phyloP scores from a whole-genome alignment of 2,329 filamentous ascomycete species.

The Pestalotiopsis sp. region DNA sequence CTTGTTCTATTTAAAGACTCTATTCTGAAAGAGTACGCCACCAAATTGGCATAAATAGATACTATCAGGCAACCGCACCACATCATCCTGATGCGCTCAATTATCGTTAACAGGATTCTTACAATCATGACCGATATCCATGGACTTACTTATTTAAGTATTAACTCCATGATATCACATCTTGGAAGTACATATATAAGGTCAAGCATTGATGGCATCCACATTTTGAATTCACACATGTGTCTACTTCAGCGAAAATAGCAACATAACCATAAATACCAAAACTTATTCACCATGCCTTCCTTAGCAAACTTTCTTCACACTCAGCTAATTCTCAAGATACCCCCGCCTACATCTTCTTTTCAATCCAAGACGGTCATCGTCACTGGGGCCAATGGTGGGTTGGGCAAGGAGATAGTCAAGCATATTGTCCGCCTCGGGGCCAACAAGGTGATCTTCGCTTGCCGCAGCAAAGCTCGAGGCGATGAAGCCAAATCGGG shows the following conservation, averaged over 20 bases:
- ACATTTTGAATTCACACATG: not conserved
- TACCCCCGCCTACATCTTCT: slow-evolving; percentile 12
- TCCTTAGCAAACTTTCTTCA: slow-evolving; percentile 16
- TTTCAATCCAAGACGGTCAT: not conserved
- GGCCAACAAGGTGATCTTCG: slow-evolving; percentile 38
- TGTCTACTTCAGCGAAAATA: not conserved
- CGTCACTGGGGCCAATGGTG: slow-evolving; percentile 2
- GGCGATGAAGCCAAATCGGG: not conserved
- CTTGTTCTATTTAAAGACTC: too few relatives aligned
- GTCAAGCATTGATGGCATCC: not conserved
- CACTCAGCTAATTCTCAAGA: slow-evolving; percentile 16
- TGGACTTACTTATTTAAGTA: too few relatives aligned
- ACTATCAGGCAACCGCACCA: too few relatives aligned
- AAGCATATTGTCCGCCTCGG: slow-evolving; percentile 26
- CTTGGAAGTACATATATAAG: not conserved
- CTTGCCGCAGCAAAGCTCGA: slow-evolving; percentile 30
- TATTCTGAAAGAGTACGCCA: too few relatives aligned
- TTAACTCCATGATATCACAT: too few relatives aligned
- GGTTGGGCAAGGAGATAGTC: slow-evolving; percentile 15
- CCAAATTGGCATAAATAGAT: too few relatives aligned
- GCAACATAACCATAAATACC: not conserved
- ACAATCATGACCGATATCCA: too few relatives aligned
- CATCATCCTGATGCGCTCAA: too few relatives aligned
- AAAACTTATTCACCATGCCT: slow-evolving; percentile 11
- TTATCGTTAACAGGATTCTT: too few relatives aligned